These are phyloP conservation scores for Arachis hypogaea DNA, from an alignment of 306 rosid genomes.

Conservation along the genomic window DNA sequence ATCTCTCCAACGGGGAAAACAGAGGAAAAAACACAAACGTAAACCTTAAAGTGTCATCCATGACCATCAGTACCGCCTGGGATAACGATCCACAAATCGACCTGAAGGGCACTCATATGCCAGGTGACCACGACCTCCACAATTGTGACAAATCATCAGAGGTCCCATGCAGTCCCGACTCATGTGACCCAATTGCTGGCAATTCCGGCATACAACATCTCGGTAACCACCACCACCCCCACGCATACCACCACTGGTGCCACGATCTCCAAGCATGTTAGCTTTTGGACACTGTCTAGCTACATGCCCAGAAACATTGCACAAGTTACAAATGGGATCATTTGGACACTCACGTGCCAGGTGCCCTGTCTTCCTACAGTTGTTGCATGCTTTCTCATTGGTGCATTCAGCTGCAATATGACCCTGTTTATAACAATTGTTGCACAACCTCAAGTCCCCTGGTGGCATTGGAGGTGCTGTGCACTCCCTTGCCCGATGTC, in stretches of 20 bases:
- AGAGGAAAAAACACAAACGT: neutral
- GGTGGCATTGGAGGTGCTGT: constrained; percentile 82
- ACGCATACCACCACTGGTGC: constrained; percentile 44
- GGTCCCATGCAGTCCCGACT: constrained; percentile 99
- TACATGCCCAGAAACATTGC: constrained; percentile 95
- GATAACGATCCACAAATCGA: constrained; percentile 83
- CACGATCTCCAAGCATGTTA: constrained; percentile 62
- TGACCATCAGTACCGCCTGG: constrained; percentile 77
- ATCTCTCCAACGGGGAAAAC: no score
- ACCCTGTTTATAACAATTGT: constrained; percentile 97
- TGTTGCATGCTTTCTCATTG: constrained; percentile 98
- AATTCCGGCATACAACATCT: constrained; percentile 85
- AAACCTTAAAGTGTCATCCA: constrained; percentile 33
- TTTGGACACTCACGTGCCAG: constrained; percentile 98
- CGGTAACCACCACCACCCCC: constrained; percentile 56
- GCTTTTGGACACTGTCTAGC: constrained; percentile 90
- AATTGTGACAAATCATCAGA: constrained; percentile 92
- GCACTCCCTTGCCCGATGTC: constrained; percentile 96
- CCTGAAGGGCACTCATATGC: constrained; percentile 99
- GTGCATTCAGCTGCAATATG: constrained; percentile 97
- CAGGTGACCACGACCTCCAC: constrained; percentile 96
- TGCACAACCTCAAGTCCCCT: constrained; percentile 93
- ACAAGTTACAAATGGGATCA: constrained; percentile 88
- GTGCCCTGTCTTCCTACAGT: constrained; percentile 96
- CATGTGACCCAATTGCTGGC: constrained; percentile 94